phyloP scores from a whole-genome alignment of 2,329 filamentous ascomycete species.

The Colletotrichum sp. region DNA sequence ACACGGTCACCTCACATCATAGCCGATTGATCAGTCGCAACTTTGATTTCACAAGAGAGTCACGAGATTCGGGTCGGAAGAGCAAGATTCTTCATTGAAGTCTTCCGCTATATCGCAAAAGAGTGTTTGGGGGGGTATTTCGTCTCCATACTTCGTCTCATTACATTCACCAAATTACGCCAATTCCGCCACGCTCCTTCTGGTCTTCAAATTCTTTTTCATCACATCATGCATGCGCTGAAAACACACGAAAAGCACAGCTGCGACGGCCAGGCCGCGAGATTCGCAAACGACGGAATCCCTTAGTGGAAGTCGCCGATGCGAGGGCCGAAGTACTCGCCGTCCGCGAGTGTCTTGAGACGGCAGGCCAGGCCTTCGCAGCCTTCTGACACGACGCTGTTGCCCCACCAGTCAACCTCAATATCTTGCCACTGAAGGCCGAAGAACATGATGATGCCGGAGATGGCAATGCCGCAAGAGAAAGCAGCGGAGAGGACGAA shows the following conservation, averaged over 20 bases:
- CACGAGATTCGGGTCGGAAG: not conserved
- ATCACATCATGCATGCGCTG: constrained; percentile 1
- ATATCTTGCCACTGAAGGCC: constrained; percentile 43
- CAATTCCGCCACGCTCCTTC: not conserved
- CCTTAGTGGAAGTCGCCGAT: constrained; percentile 19
- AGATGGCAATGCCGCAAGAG: constrained; percentile 48
- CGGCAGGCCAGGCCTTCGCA: constrained; percentile 31
- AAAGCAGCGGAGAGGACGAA: constrained; percentile 54
- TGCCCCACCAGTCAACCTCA: constrained; percentile 52
- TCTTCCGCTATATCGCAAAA: not conserved
- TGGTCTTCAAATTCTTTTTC: not conserved
- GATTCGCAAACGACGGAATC: not conserved
- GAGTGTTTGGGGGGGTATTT: constrained; percentile 17
- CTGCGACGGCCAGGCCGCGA: not conserved
- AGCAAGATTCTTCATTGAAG: not conserved
- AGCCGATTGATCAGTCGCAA: not conserved
- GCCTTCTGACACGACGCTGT: constrained; percentile 30
- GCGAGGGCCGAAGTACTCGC: constrained; percentile 36
- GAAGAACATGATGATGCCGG: constrained; percentile 54
- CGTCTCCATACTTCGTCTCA: not conserved
- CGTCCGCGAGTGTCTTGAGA: constrained; percentile 25
- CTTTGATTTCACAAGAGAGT: not conserved
- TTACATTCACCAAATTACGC: not conserved
- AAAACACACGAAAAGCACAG: not conserved
- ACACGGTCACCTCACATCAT: not conserved